A percentile compares a stretch with the other conserved stretches of the same genome.
Conservation (phyloP, 805 yeast genomes). For the Cephaloascus fragrans region DNA sequence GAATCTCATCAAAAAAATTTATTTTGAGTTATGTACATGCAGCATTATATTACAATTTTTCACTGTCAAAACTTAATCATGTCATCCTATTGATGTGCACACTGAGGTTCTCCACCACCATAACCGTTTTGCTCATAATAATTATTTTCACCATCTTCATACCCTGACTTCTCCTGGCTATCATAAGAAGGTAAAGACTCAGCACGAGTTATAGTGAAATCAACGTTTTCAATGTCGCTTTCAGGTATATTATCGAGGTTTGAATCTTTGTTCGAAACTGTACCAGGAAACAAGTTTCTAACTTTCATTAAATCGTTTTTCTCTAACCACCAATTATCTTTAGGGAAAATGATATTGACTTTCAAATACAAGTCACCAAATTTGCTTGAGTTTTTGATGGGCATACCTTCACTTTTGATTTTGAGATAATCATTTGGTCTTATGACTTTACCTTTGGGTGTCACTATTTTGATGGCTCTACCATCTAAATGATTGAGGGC, state of each 20-base stretch:
- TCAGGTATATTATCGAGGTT: constrained; percentile 9
- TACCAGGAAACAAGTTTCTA: constrained; percentile 44
- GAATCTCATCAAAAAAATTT: too few relatives aligned
- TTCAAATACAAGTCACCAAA: constrained; percentile 66
- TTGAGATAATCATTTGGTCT: constrained; percentile 65
- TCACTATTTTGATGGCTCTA: constrained; percentile 52
- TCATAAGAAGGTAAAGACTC: constrained; percentile 13
- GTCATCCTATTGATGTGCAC: constrained; percentile 33
- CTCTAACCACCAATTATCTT: constrained; percentile 78
- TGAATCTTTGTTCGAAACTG: constrained; percentile 2
- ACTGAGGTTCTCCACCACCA: constrained; percentile 19
- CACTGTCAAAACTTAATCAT: too few relatives aligned
- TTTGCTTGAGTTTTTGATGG: constrained; percentile 26
- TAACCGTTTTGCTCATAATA: constrained; percentile 2
- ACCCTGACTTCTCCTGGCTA: constrained; percentile 8
- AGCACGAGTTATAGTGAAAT: constrained; percentile 11
- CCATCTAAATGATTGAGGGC: constrained; percentile 73
- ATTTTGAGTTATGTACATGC: too few relatives aligned
- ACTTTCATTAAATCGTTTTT: constrained; percentile 50
- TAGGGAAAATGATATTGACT: constrained; percentile 72
- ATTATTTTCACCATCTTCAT: constrained; percentile 8
- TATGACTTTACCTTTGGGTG: constrained; percentile 73
- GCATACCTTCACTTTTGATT: constrained; percentile 79
- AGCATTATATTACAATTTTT: too few relatives aligned
- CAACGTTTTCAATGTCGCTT: constrained; percentile 17